These are phyloP conservation scores for Trichoderma arundinaceum DNA, from an alignment of 2,329 filamentous ascomycete genomes.

Conservation along the genomic window DNA sequence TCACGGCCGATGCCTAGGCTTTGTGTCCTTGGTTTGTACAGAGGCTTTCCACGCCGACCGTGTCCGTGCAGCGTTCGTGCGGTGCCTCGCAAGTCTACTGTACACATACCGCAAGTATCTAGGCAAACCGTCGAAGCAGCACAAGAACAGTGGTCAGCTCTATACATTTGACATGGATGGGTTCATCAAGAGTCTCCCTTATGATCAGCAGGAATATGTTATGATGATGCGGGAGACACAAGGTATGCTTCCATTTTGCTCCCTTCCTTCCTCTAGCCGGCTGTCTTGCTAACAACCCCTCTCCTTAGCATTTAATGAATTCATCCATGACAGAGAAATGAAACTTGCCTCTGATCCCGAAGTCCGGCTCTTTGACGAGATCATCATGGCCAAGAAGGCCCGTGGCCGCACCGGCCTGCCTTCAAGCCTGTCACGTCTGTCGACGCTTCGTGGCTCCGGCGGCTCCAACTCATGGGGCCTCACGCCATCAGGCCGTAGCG, in stretches of 20 bases:
- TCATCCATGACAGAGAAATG: slow-evolving; percentile 80
- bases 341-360: slow-evolving; percentile 64
- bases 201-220: slow-evolving; percentile 69
- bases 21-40: slow-evolving; percentile 67
- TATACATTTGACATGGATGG: slow-evolving; percentile 70
- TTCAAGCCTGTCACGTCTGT: slow-evolving; percentile 66
- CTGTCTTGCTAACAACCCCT: slow-evolving; percentile 1
- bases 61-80: slow-evolving; percentile 67
- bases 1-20: slow-evolving; percentile 66
- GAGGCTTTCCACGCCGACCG: slow-evolving; percentile 67
- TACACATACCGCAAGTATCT: slow-evolving; percentile 71
- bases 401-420: slow-evolving; percentile 70
- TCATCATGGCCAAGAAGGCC: slow-evolving; percentile 78
- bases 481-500: slow-evolving; percentile 43
- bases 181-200: slow-evolving; percentile 67
- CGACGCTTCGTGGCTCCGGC: slow-evolving; percentile 63
- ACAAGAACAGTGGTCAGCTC: slow-evolving; percentile 64
- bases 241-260: slow-evolving; percentile 51
- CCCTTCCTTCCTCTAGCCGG: not conserved
- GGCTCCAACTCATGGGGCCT: slow-evolving; percentile 51
- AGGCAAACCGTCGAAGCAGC: slow-evolving; percentile 63
- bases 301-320: slow-evolving; percentile 69
- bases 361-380: slow-evolving; percentile 81
- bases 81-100: slow-evolving; percentile 68
- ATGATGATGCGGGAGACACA: slow-evolving; percentile 70